Base-by-base conservation (phyloP, 2,329 filamentous ascomycete genomes). In the Fusarium succisae region DNA sequence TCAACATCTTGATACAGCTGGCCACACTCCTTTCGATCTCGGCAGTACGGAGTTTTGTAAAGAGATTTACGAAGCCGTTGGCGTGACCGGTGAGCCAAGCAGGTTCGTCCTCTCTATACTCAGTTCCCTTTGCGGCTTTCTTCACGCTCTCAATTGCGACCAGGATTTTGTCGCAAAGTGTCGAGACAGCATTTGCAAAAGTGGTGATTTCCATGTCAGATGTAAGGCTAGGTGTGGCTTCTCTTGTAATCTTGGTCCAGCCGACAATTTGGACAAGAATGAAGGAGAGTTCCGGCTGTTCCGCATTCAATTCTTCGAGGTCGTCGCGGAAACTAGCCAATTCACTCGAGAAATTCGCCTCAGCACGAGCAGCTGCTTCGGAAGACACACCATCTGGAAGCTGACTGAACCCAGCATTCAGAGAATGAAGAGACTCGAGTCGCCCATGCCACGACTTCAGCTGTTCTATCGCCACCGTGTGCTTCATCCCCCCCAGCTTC, bases 71-170 rank as follows among this genome's bases (percentile, higher is more conserved):
- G 59, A 91, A 85, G 37, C 84, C 84, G 30, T 88, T 86, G 68
- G 87, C 88, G 69, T 89, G 82, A 37, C 79, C 80, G 28, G 71
- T 75, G 12, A 84, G 71, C 83, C 83, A 84, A 6, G 78, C 80
- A 22, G 78, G 68, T 47, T 83, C 81, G n/a, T 81, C 79, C n/a
- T 82, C 80, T 35, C 80, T 83, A 8, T 70, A 76, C 2, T 75
- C 78, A 47, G 82, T 77, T 6, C 85, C 84, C 17, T 84, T 82
- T 14, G 90, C 83, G 6, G 86, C 83, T 69, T 89, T 89, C 66
- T 90, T 89, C 51, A 93, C 87, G 72, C 91, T 90, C 80, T 98
- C 94, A 54, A 97, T 87, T 2, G 93, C 92, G 41, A 96, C 92
- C 5, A 98, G 90, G 35, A 96, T 89, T 56, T 90, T 89, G 81